Conservation (phyloP, 2,329 filamentous ascomycete species). For the Dothideomycetes sp. region DNA sequence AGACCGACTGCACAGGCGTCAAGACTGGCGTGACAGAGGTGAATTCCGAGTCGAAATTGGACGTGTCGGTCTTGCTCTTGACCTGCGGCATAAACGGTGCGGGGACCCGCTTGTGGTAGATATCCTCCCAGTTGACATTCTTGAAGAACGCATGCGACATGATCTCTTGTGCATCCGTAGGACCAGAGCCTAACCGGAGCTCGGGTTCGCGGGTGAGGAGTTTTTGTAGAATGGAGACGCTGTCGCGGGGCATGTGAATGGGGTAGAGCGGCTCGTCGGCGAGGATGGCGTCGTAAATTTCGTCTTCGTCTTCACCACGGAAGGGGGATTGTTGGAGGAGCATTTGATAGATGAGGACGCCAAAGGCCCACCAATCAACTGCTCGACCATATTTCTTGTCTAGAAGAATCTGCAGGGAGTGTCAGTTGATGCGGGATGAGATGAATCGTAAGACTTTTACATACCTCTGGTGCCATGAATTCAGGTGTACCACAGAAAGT, state of each 20-base stretch:
- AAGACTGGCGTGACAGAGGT: constrained; percentile 96
- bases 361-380: constrained; percentile 99
- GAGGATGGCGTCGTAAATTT: constrained; percentile 97
- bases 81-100: constrained; percentile 86
- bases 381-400: constrained; percentile 98
- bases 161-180: constrained; percentile 94
- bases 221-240: constrained; percentile 95
- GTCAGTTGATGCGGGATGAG: constrained; percentile 19
- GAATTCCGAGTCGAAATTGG: constrained; percentile 98
- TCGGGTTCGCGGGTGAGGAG: constrained; percentile 92
- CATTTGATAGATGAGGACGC: constrained; percentile 99
- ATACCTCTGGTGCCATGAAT: constrained; percentile 95
- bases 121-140: constrained; percentile 97
- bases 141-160: constrained; percentile 99
- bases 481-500: constrained; percentile 99
- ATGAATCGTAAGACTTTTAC: constrained; percentile 8
- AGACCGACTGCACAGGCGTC: constrained; percentile 91
- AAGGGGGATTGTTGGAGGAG: constrained; percentile 97
- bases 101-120: constrained; percentile 86
- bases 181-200: constrained; percentile 80
- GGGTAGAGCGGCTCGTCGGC: constrained; percentile 96
- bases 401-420: constrained; percentile 63
- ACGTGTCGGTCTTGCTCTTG: constrained; percentile 91
- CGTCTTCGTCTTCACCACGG: constrained; percentile 96
- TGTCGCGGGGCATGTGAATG: constrained; percentile 97